These are phyloP conservation scores for Nigrospora osmanthi DNA, from an alignment of 2,329 filamentous ascomycete genomes.

Conservation along the genomic window DNA sequence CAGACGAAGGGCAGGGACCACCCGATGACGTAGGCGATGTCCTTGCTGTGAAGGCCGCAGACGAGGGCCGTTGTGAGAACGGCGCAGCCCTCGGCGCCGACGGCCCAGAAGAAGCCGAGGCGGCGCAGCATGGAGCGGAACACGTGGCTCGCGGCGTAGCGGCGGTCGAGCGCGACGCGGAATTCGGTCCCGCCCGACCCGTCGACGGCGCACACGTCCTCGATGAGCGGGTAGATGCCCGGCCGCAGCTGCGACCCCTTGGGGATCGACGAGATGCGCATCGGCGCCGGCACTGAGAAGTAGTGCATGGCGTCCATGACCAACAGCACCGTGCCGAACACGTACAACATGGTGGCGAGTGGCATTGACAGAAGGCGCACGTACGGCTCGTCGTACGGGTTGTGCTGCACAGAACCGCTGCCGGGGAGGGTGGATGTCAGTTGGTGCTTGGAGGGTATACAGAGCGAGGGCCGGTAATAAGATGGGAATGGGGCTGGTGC, in stretches of 20 bases:
- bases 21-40: slow-evolving; percentile 4
- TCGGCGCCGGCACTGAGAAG: slow-evolving; percentile 33
- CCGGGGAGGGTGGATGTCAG: too few relatives aligned
- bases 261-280: slow-evolving; percentile 43
- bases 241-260: slow-evolving; percentile 40
- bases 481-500: too few relatives aligned
- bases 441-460: too few relatives aligned
- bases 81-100: slow-evolving; percentile 11
- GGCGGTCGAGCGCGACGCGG: slow-evolving; percentile 38
- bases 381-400: slow-evolving; percentile 9
- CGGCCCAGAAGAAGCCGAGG: slow-evolving; percentile 42
- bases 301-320: slow-evolving; percentile 38
- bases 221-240: slow-evolving; percentile 44
- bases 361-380: slow-evolving; percentile 48
- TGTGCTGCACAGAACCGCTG: slow-evolving; percentile 7
- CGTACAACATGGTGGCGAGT: slow-evolving; percentile 39
- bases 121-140: slow-evolving; percentile 45
- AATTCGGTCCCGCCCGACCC: slow-evolving; percentile 43
- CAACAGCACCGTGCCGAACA: slow-evolving; percentile 40
- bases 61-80: slow-evolving; percentile 6
- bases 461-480: too few relatives aligned
- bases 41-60: slow-evolving; percentile 1
- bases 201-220: slow-evolving; percentile 44
- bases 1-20: slow-evolving; percentile 7
- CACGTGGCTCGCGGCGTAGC: slow-evolving; percentile 43